These are phyloP conservation scores for Rostrohypoxylon terebratum DNA, from an alignment of 495 filamentous ascomycete species.

Conservation along the genomic window DNA sequence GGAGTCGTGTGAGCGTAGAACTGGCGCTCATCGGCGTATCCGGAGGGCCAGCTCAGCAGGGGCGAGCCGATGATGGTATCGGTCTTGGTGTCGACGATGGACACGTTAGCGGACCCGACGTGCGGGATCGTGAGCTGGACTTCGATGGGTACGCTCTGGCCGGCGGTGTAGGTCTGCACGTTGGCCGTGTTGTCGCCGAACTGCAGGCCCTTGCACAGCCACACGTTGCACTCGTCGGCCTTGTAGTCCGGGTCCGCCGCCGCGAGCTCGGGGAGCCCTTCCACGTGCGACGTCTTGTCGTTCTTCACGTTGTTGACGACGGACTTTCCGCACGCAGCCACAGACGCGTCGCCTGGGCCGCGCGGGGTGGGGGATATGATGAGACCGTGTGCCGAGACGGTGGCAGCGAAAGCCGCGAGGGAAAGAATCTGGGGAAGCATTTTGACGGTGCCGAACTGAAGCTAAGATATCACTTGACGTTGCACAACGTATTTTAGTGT, in stretches of 20 bases:
- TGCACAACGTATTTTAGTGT: neutral
- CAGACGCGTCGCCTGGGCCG: conserved; percentile 69
- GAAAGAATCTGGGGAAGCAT: conserved; percentile 48
- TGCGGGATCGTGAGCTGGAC: conserved; percentile 68
- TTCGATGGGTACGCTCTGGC: conserved; percentile 68
- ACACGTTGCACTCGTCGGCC: conserved; percentile 70
- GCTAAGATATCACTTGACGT: neutral
- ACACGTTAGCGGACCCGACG: conserved; percentile 75
- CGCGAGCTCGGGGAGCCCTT: conserved; percentile 71
- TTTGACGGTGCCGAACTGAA: conserved; percentile 21
- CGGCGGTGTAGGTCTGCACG: conserved; percentile 69
- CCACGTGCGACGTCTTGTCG: conserved; percentile 76
- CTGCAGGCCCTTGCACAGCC: conserved; percentile 78
- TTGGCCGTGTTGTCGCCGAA: conserved; percentile 76
- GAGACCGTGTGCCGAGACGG: conserved; percentile 71
- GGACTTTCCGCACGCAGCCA: conserved; percentile 70
- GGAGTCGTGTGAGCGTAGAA: conserved; percentile 68
- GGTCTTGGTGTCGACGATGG: conserved; percentile 71
- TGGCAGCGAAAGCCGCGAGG: conserved; percentile 63
- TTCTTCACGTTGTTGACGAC: conserved; percentile 69
- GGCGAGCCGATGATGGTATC: conserved; percentile 67
- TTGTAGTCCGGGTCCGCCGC: conserved; percentile 68
- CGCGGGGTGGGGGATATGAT: conserved; percentile 69
- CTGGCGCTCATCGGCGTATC: conserved; percentile 55
- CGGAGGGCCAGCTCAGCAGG: conserved; percentile 66